Conservation (phyloP, 257 asterid genomes). For the Verbena officinalis region DNA sequence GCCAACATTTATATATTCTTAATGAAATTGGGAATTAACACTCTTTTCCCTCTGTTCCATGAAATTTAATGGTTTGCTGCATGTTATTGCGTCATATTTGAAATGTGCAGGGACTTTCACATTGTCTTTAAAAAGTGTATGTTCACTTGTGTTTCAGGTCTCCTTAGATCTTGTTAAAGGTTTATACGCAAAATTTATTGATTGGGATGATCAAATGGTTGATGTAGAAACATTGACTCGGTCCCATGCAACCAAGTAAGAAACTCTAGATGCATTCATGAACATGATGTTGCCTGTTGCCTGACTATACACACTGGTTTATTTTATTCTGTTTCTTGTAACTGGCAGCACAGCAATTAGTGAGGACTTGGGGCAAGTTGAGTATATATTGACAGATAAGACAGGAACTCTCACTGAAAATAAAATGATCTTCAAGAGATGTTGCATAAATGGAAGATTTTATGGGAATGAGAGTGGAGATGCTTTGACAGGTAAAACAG, state of each 20-base stretch:
- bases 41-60: neutral
- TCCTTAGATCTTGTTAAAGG: slow-evolving; percentile 96
- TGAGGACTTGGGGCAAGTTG: slow-evolving; percentile 99
- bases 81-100: slow-evolving; percentile 16
- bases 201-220: slow-evolving; percentile 97
- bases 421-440: slow-evolving; percentile 91
- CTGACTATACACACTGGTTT: slow-evolving; percentile 23
- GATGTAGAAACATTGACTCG: slow-evolving; percentile 80
- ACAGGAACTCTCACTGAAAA: slow-evolving; percentile 99
- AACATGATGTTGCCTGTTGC: slow-evolving; percentile 24
- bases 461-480: slow-evolving; percentile 89
- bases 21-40: slow-evolving; percentile 1
- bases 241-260: slow-evolving; percentile 90
- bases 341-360: slow-evolving; percentile 97
- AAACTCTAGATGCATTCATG: slow-evolving; percentile 30
- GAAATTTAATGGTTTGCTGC: slow-evolving; percentile 21
- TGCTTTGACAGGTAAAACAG: slow-evolving; percentile 68
- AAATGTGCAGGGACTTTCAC: slow-evolving; percentile 16
- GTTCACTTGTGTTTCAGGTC: slow-evolving; percentile 55
- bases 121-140: slow-evolving; percentile 17
- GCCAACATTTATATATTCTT: neutral
- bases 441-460: slow-evolving; percentile 80
- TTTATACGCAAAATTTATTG: slow-evolving; percentile 93
- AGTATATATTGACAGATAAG: slow-evolving; percentile 96
- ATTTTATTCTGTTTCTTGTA: slow-evolving; percentile 38